Evolutionary conservation across 768 basidiomycete genomes (phyloP), one percentile per base, ranked within the genome.

Genomic region (Leccinum truebloodii): DNA sequence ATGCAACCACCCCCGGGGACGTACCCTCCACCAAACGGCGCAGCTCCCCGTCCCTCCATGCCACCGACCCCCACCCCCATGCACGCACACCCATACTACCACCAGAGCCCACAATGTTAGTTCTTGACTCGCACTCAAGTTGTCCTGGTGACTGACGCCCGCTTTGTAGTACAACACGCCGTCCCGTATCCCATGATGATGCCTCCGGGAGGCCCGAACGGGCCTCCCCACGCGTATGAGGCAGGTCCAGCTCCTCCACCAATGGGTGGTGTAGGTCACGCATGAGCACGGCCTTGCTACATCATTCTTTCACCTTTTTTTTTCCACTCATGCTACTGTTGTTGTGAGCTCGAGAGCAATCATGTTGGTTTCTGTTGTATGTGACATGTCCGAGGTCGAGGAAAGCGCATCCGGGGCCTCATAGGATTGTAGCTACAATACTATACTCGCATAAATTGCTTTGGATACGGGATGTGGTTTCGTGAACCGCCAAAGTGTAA

Each of bases 171-270:
- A 72, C 87, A 87, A 75, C 92, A 93, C 67, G 90, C 92, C 35
- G 85, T 90, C 64, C 88, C 90, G 52, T 94, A 94, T 73, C 88
- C 83, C n/a, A 94, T 94, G 90, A 92, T 92, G 88, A 89, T 86
- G 57, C 89, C 88, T 58, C 88, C 88, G 14, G 86, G 87, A 54
- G 83, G 80, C 59, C 77, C 76, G n/a, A 82, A 78, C 49, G 83
- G 83, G 44, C 88, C 87, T 63, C 91, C 81, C 8, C 83, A 92
- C 70, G 83, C 82, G 35, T 93, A 92, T 74, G 90, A 93, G 51
- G 85, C 81, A 61, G 83, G 82, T 18, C 84, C 86, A 59, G 83
- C 86, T 56, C 88, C 85, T 26, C 88, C 88, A 56, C 86, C 79
- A 54, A 90, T 92, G 91, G 88, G 89, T 60, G 89, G 88, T 59